Percentiles rank a stretch among this genome's conserved stretches.
phyloP scores from a whole-genome alignment of 257 asterid species.

The Primulina huaijiensis region DNA sequence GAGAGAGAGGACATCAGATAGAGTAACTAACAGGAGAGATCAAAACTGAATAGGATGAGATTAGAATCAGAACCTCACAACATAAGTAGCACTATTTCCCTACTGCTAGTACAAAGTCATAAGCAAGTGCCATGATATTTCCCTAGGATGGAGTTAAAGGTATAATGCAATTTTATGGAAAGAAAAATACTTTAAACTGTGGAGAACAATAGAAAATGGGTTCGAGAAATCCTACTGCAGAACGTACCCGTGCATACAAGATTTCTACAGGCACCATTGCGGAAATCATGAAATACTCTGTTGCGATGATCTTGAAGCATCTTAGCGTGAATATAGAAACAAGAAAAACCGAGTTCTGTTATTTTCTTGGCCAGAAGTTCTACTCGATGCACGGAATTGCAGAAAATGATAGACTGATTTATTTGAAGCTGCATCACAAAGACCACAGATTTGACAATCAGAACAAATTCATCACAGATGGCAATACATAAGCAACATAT shows the following conservation, averaged over 20 bases:
- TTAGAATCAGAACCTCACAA: constrained; percentile 8
- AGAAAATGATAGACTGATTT: constrained; percentile 86
- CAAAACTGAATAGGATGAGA: background rate
- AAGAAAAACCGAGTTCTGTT: constrained; percentile 89
- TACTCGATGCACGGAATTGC: constrained; percentile 93
- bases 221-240: background rate
- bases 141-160: background rate
- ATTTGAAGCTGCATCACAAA: constrained; percentile 75
- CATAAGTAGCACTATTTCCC: constrained; percentile 5
- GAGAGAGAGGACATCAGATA: constrained; percentile 78
- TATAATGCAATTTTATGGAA: background rate
- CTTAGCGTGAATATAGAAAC: constrained; percentile 93
- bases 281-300: constrained; percentile 89
- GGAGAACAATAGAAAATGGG: background rate
- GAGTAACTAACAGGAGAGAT: constrained; percentile 9
- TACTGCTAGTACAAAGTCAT: background rate
- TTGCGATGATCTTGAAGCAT: constrained; percentile 96
- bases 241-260: constrained; percentile 88
- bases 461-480: background rate
- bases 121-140: background rate
- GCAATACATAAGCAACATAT: constrained; percentile 1
- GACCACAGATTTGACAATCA: constrained; percentile 17
- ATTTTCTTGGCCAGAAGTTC: constrained; percentile 93
- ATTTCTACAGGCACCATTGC: constrained; percentile 95
- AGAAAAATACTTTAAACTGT: constrained; percentile 17